Conservation (phyloP, 192 early-diverging fungal species). For the Gonapodya sp. region DNA sequence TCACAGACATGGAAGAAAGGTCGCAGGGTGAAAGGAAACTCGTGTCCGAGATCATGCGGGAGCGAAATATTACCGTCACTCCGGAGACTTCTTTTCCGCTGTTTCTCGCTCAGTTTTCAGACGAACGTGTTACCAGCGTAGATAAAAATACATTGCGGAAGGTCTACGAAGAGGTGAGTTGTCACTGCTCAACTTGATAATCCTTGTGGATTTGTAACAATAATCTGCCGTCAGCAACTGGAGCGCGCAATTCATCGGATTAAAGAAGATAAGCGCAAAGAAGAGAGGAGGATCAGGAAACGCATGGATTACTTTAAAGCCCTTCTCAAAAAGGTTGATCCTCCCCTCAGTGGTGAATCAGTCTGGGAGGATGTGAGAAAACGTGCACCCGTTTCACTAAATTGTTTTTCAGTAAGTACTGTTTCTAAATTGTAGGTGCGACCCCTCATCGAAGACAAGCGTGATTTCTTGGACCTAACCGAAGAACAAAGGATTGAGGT, state of each 20-base stretch:
- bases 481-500: conserved; percentile 55
- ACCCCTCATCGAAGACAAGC: conserved; percentile 29
- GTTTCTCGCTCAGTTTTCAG: conserved; percentile 23
- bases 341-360: conserved; percentile 42
- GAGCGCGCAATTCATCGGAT: conserved; percentile 42
- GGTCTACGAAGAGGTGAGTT: conserved; percentile 39
- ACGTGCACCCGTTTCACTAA: neutral
- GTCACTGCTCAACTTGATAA: neutral
- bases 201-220: neutral
- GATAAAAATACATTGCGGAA: conserved; percentile 28
- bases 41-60: conserved; percentile 53
- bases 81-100: conserved; percentile 32
- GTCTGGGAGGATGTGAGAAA: conserved; percentile 57
- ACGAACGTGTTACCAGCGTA: conserved; percentile 18
- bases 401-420: conserved; percentile 12
- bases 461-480: conserved; percentile 59
- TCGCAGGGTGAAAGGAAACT: conserved; percentile 57
- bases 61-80: conserved; percentile 33
- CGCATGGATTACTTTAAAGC: conserved; percentile 71
- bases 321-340: conserved; percentile 55
- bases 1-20: conserved; percentile 70
- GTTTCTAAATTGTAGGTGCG: conserved; percentile 22
- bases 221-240: conserved; percentile 36
- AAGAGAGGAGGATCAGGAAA: conserved; percentile 57
- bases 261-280: conserved; percentile 62